Conservation (phyloP, 2,329 filamentous ascomycete genomes). For the Fusarium agapanthi region DNA sequence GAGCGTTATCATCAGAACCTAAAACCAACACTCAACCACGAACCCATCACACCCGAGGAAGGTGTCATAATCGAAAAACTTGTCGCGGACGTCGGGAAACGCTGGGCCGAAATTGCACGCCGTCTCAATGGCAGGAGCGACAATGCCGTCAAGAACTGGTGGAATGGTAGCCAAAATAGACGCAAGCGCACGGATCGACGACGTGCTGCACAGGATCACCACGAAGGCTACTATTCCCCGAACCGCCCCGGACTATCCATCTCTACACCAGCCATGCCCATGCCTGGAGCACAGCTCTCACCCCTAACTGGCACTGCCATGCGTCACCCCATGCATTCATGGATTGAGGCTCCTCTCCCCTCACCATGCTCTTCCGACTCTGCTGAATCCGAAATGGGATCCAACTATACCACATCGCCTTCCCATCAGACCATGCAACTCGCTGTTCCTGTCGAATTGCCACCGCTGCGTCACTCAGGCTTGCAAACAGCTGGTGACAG, state of each 20-base stretch:
- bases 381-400: constrained; percentile 73
- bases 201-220: constrained; percentile 42
- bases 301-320: constrained; percentile 27
- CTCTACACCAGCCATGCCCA: constrained; percentile 28
- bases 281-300: constrained; percentile 22
- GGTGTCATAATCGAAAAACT: constrained; percentile 78
- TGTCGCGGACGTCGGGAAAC: constrained; percentile 81
- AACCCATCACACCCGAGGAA: constrained; percentile 76
- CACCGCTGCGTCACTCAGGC: constrained; percentile 42
- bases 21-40: constrained; percentile 77
- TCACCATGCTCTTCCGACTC: constrained; percentile 53
- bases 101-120: constrained; percentile 93
- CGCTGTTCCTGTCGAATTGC: constrained; percentile 54
- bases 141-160: constrained; percentile 98
- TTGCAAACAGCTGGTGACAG: constrained; percentile 19
- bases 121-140: constrained; percentile 85
- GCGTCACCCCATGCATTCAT: constrained; percentile 34
- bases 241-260: constrained; percentile 45
- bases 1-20: constrained; percentile 95
- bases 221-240: constrained; percentile 35
- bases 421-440: constrained; percentile 46
- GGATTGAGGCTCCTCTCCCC: constrained; percentile 47
- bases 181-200: constrained; percentile 62
- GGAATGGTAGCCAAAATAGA: constrained; percentile 92
- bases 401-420: constrained; percentile 70